These are phyloP conservation scores for Lasiosphaeria hispida DNA, from an alignment of 495 filamentous ascomycete species.

Conservation along the genomic window DNA sequence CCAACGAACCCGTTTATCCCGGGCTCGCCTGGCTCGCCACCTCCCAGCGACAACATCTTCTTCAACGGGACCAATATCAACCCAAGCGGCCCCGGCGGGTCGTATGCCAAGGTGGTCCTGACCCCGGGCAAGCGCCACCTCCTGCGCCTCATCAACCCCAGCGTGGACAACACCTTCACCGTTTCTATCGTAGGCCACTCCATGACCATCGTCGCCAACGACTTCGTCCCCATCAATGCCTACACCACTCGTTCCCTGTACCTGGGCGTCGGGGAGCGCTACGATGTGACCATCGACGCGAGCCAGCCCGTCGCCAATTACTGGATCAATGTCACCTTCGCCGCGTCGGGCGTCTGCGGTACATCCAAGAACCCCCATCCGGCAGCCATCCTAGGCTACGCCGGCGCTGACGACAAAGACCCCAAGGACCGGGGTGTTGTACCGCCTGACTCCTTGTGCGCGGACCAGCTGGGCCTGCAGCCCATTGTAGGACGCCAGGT, in stretches of 20 bases:
- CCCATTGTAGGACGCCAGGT: conserved; percentile 21
- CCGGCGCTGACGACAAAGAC: conserved; percentile 8
- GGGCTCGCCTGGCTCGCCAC: conserved; percentile 27
- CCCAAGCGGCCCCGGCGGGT: conserved; percentile 30
- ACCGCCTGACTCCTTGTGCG: conserved; percentile 19
- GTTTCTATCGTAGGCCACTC: conserved; percentile 51
- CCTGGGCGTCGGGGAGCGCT: conserved; percentile 64
- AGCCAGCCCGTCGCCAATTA: conserved; percentile 49
- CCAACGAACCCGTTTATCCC: conserved; percentile 27
- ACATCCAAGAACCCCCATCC: conserved; percentile 18
- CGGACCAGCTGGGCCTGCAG: conserved; percentile 12
- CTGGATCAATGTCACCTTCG: conserved; percentile 47
- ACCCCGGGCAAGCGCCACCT: conserved; percentile 43
- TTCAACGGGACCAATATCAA: conserved; percentile 42
- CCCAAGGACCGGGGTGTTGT: conserved; percentile 11
- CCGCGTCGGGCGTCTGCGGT: conserved; percentile 21
- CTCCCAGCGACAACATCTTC: conserved; percentile 29
- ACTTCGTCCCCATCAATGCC: conserved; percentile 50
- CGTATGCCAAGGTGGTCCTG: conserved; percentile 35
- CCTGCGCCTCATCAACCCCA: conserved; percentile 55
- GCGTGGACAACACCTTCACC: conserved; percentile 45
- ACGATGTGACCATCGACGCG: conserved; percentile 64
- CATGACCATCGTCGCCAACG: conserved; percentile 48
- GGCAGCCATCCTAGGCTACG: conserved; percentile 25
- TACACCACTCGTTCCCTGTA: conserved; percentile 42